These are phyloP conservation scores for Heliophila coronopifolia DNA, from an alignment of 441 rosid genomes.

Conservation along the genomic window DNA sequence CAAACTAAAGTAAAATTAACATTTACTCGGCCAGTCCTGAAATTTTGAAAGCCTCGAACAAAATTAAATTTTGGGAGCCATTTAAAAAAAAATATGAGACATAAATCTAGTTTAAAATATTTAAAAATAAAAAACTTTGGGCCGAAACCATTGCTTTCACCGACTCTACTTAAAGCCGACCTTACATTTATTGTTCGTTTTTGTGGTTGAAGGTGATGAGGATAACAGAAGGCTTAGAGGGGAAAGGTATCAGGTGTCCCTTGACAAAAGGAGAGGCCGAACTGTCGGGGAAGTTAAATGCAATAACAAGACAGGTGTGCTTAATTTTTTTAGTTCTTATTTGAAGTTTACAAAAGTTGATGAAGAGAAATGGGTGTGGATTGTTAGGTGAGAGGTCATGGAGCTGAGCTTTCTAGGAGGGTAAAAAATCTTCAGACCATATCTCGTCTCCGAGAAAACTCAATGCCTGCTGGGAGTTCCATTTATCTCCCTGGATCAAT, in stretches of 20 bases:
- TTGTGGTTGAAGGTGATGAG: conserved; percentile 88
- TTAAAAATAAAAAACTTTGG: no score
- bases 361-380: conserved; percentile 20
- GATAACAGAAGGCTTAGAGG: conserved; percentile 83
- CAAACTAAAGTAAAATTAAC: conserved; percentile 10
- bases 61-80: no score
- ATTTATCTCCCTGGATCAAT: conserved; percentile 87
- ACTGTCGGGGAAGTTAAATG: conserved; percentile 77
- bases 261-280: conserved; percentile 83
- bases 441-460: conserved; percentile 72
- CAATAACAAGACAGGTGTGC: conserved; percentile 71
- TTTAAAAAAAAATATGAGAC: no score
- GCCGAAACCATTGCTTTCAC: no score
- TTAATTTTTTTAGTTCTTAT: background rate
- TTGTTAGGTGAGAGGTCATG: conserved; percentile 87
- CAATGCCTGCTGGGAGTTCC: conserved; percentile 53
- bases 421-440: conserved; percentile 70
- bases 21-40: no score
- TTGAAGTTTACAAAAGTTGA: background rate
- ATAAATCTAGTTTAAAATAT: no score
- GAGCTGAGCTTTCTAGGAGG: conserved; percentile 93
- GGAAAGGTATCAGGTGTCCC: conserved; percentile 81
- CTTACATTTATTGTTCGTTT: no score
- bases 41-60: no score
- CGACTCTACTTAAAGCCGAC: no score